Base-by-base conservation (phyloP, 2,329 filamentous ascomycete species). In the Ophiostoma sp. region DNA sequence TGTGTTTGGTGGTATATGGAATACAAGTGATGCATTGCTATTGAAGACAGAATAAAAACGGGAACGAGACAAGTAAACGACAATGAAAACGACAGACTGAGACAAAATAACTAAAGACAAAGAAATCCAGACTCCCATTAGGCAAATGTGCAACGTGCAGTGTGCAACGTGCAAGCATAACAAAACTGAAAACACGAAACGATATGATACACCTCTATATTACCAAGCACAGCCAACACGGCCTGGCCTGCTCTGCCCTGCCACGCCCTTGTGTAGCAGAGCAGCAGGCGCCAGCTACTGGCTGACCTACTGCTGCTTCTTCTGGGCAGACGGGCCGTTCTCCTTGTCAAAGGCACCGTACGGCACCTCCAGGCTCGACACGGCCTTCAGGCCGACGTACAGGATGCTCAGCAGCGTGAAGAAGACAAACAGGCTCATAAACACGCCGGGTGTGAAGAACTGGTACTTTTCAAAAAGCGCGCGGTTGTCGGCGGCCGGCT, bases 291-390 rank as follows among this genome's bases (percentile, higher is more conserved):
- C 47, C 47, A 16, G 4, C 47, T 16, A 40, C 5, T 71, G 78
- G 79, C 73, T 83, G 84, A 27, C 6, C 9, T n/a, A 52, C 49
- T 55, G 7, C 79, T 89, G 84, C 81, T 92, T 96, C 86, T 93
- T 96, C 79, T 96, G 91, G 44, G 90, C 90, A 49, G 87, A 83
- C n/a, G 92, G 91, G 0, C 93, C 92, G 83, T 92, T 96, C 74
- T 97, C 94, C 83, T 97, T 97, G 77, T 96, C 94, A 76, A 98
- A 99, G 1, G 95, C 93, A 71, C 91, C 92, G 77, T 98, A 98
- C 0, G 92, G 91, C 42, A 98, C 92, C 77, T 97, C 84, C 18
- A 99, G 83, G 73, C 92, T 94, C 6, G 85, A 82, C 12, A 98
- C 82, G 14, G 91, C 93, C 70, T 79, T 86, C 68, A 98, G 80